A percentile compares a stretch with the other conserved stretches of the same genome.
Conservation (phyloP, 2,329 filamentous ascomycete genomes). For the Epicoccum sorghinum region DNA sequence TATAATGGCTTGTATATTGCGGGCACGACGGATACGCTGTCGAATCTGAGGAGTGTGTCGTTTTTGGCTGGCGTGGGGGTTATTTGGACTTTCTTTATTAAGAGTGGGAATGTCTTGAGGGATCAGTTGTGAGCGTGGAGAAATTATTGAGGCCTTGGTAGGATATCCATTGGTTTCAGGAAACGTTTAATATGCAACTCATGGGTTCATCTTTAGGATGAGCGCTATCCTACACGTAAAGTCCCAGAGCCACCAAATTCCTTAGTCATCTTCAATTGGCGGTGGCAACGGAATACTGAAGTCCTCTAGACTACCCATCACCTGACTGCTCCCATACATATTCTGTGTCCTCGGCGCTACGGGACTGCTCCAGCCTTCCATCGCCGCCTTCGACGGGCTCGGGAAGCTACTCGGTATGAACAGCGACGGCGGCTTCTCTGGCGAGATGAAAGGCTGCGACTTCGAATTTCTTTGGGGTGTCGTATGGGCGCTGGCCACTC, state of each 20-base stretch:
- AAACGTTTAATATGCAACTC: no score
- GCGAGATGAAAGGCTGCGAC: slow-evolving; percentile 28
- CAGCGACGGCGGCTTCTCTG: slow-evolving; percentile 36
- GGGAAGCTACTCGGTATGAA: slow-evolving; percentile 45
- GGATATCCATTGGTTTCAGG: no score
- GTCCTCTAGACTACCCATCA: slow-evolving; percentile 33
- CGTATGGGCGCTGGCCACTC: slow-evolving; percentile 21
- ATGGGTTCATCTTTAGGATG: no score
- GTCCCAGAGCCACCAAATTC: not conserved
- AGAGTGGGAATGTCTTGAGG: slow-evolving; percentile 3
- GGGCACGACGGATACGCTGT: slow-evolving; percentile 1
- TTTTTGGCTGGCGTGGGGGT: slow-evolving; percentile 1
- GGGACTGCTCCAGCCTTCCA: slow-evolving; percentile 37
- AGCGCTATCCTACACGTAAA: no score
- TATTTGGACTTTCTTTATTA: slow-evolving; percentile 11
- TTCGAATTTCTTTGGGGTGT: slow-evolving; percentile 31
- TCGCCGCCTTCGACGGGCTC: slow-evolving; percentile 28
- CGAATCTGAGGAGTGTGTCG: not conserved
- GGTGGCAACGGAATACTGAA: slow-evolving; percentile 43
- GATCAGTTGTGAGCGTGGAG: not conserved
- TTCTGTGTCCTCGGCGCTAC: slow-evolving; percentile 20
- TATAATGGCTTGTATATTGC: not conserved
- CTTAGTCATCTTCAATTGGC: slow-evolving; percentile 22
- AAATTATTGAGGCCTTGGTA: no score
- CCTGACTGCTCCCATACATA: slow-evolving; percentile 20